These are phyloP conservation scores for Penicillium sp. DNA, from an alignment of 2,329 filamentous ascomycete species.

Conservation along the genomic window DNA sequence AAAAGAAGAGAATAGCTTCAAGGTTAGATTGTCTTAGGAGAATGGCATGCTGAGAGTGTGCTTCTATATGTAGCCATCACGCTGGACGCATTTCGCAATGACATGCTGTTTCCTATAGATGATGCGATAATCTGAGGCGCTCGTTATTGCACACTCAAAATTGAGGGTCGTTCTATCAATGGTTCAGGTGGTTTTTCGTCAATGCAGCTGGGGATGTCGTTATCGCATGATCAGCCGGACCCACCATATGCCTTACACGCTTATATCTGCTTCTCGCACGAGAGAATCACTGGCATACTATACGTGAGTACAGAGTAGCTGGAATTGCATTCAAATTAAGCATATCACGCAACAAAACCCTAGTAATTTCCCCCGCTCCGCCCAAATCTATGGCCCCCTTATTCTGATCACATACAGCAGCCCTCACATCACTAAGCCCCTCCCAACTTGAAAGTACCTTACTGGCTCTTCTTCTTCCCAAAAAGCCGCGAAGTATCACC, in stretches of 20 bases:
- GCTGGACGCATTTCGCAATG: constrained; percentile 11
- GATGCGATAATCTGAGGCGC: constrained; percentile 15
- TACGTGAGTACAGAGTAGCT: too few relatives aligned
- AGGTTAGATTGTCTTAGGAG: too few relatives aligned
- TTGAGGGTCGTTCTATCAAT: constrained; percentile 1
- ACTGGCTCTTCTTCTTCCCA: constrained; percentile 31
- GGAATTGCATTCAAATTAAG: neutral
- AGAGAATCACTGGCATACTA: too few relatives aligned
- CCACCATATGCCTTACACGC: too few relatives aligned
- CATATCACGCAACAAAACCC: constrained; percentile 5
- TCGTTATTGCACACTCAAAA: constrained; percentile 2
- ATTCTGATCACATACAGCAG: neutral
- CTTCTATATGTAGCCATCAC: constrained; percentile 11
- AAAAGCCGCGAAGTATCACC: constrained; percentile 50
- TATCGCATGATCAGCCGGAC: constrained; percentile 13
- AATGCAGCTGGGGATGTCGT: constrained; percentile 22
- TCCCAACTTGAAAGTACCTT: too few relatives aligned
- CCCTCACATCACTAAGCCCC: constrained; percentile 4
- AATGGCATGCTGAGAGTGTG: too few relatives aligned
- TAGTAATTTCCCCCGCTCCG: too few relatives aligned
- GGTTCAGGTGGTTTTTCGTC: constrained; percentile 17
- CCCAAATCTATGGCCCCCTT: too few relatives aligned
- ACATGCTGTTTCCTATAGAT: constrained; percentile 18
- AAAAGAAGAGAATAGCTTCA: too few relatives aligned
- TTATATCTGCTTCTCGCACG: too few relatives aligned